Percentiles rank a stretch among this genome's conserved stretches.
Conservation (phyloP, 2,329 filamentous ascomycete genomes). For the Fusarium decemcellulare region DNA sequence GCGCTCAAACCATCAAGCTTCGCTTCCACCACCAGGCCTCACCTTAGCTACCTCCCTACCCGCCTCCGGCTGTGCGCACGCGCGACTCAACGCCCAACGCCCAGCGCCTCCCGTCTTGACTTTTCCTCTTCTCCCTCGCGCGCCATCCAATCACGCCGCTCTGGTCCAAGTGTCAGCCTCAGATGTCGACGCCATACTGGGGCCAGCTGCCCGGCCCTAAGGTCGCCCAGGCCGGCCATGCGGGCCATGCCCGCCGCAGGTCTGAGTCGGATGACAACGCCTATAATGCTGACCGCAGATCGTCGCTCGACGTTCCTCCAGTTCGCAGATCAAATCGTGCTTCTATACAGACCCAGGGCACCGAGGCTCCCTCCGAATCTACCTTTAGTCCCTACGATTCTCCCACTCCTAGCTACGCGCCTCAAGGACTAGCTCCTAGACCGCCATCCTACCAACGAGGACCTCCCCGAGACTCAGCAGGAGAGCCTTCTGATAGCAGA, state of each 20-base stretch:
- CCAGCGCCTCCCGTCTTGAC: constrained; percentile 18
- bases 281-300: constrained; percentile 51
- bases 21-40: constrained; percentile 28
- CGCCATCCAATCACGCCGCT: constrained; percentile 46
- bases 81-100: constrained; percentile 35
- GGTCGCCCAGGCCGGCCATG: constrained; percentile 47
- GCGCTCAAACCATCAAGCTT: constrained; percentile 34
- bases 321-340: constrained; percentile 64
- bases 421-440: constrained; percentile 69
- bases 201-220: constrained; percentile 68
- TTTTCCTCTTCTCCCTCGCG: constrained; percentile 25
- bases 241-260: constrained; percentile 53
- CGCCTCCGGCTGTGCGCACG: constrained; percentile 36
- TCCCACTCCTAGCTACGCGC: constrained; percentile 66
- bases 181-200: constrained; percentile 70
- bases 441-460: constrained; percentile 70
- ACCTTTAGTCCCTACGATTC: constrained; percentile 72
- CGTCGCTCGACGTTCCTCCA: constrained; percentile 54
- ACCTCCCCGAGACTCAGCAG: constrained; percentile 56
- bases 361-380: constrained; percentile 69
- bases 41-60: constrained; percentile 41
- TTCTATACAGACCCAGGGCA: constrained; percentile 69
- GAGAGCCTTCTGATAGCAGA: constrained; percentile 57
- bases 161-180: constrained; percentile 41
- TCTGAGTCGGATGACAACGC: constrained; percentile 49